Evolutionary conservation across 164 flowering plant species (phyloP), one percentile per base, ranked within the genome.

Genomic region (Stephania japonica): DNA sequence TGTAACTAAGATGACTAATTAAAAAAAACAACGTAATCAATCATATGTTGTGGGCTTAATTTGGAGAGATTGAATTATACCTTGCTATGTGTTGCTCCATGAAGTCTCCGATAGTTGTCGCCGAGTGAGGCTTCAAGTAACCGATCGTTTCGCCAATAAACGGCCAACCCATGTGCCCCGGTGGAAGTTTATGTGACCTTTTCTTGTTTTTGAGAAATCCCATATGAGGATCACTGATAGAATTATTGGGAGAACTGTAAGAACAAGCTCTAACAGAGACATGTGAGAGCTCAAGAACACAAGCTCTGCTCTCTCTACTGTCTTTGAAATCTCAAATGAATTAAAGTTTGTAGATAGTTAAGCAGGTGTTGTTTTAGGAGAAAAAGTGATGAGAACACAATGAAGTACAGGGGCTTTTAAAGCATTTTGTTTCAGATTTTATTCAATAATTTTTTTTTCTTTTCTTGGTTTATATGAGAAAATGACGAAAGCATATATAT

Each of bases 11-110:
- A n/a, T n/a, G n/a, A 75, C 38, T n/a, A 38, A n/a, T n/a, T 56
- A 71, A 61, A 13, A 11, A 56, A 14, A 11, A 59, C 42, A 72
- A 25, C 16, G n/a, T 32, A 65, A 72, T 63, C 23, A 2, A 24
- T 73, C 53, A 13, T 4, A 2, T 14, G 19, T 12, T 27, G 11
- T 47, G 13, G 53, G 11, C n/a, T 7, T n/a, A n/a, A n/a, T n/a
- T n/a, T 25, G 8, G 53, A 59, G 19, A 32, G n/a, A 8, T 25
- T 47, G 16, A 11, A 47, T 47, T 47, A 32, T 84, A 92, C 98
- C 89, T 94, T 70, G 89, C 80, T 38, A 94, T 83, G 78, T 94
- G 98, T n/a, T 90, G 79, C 73, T 89, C 88, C 98, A 94, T 94
- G 90, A 86, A 94, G 43, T 81, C 76, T 23, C 98, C 97, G 0